Base-by-base conservation (phyloP, 148 eudicot species). In the Bassia scoparia region DNA sequence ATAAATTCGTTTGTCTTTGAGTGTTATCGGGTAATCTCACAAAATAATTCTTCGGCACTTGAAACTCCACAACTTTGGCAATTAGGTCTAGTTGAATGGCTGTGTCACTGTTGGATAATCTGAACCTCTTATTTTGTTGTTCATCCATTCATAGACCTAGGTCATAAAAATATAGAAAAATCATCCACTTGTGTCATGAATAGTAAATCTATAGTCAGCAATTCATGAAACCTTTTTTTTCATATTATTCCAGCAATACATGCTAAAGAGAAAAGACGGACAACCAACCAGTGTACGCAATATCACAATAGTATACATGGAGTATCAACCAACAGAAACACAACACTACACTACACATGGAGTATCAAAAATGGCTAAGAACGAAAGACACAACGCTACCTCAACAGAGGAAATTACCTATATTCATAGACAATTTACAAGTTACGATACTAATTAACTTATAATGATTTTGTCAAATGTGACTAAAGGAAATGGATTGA, bases 131-230 rank as follows among this genome's bases (percentile, higher is more conserved):
- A 74, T 71, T 81, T 84, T 82, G 81, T 83, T 83, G 61, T 82
- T 87, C 91, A 95, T 95, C 98, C 98, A 95, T 65, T 87, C 90
- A 68, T 88, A 91, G 23, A 91, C 90, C 98, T 94, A 84, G 70
- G 76, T n/a, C n/a, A n/a, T n/a, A n/a, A n/a, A n/a, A n/a, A n/a
- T n/a, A n/a, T n/a, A n/a, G n/a, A n/a, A n/a, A n/a, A n/a, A n/a
- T n/a, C n/a, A n/a, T n/a, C n/a, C n/a, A n/a, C n/a, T n/a, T 53
- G 27, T 29, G 33, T 63, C 17, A 60, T 31, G 15, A 58, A 56
- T 8, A 41, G 12, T 8, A 41, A 41, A 41, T 14, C 41, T 3
- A 3, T 37, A 37, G 4, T 37, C 7, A 3, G 41, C 7, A 41
- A 41, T 41, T 41, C 12, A 41, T 3, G 1, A 14, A 5, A n/a